Base-by-base conservation (phyloP, 345 rosid genomes). In the Gossypium longicalyx region DNA sequence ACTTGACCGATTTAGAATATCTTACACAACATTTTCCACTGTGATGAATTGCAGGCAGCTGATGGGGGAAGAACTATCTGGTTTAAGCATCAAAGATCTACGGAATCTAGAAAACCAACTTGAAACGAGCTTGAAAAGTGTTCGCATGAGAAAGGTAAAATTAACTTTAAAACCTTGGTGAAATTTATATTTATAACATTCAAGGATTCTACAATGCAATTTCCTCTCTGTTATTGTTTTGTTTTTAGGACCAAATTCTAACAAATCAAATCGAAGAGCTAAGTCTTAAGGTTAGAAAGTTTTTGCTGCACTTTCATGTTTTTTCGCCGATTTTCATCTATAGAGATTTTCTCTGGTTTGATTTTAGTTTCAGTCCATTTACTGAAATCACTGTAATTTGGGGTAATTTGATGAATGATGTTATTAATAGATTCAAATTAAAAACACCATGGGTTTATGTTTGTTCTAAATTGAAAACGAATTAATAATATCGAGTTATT, bases 31-130 rank as follows among this genome's bases (percentile, higher is more conserved):
- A 27, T 27, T 27, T 57, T 45, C 23, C 53, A 1, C 45, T 44
- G 25, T 34, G 48, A 63, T 23, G 13, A 54, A 7, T 63, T 49
- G 75, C 82, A 93, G 98, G 82, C 81, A 91, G 76, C 60, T 93
- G 79, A 88, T 88, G 98, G 98, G 98, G 73, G 91, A 93, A 80
- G 89, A 87, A 73, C 86, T 93, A 67, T 84, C 93, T 48, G 93
- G 98, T 75, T 78, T 93, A 73, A 78, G 79, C 52, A 71, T 81
- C 70, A 86, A 80, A 60, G 92, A 87, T 71, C 82, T 93, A 45
- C 87, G 89, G 77, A 87, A 86, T 72, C 78, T 91, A 78, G 97
- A 91, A 81, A 87, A 80, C 78, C 87, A 89, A 80, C 84, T 93
- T 43, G 94, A 91, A 65, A 80, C 79, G 77, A 89, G 98, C 74